These are phyloP conservation scores for Otatea glauca DNA, from an alignment of 176 grass and related monocot species.

Conservation along the genomic window DNA sequence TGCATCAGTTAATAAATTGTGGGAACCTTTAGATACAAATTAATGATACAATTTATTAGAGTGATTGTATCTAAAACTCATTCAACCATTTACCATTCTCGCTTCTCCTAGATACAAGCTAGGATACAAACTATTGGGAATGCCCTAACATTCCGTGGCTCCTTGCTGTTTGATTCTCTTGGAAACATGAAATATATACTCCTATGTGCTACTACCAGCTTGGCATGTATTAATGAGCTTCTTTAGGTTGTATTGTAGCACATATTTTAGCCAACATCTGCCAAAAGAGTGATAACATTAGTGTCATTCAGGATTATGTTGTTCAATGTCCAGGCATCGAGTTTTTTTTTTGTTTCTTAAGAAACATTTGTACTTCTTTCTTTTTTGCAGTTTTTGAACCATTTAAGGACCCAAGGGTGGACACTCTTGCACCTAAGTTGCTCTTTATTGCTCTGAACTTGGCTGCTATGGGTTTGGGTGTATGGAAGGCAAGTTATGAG, in stretches of 20 bases:
- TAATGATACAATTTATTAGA: too few species aligned
- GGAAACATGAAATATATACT: conserved; percentile 1
- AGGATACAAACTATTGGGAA: too few species aligned
- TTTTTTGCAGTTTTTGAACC: conserved; percentile 86
- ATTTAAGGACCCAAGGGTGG: conserved; percentile 87
- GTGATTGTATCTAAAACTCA: too few species aligned
- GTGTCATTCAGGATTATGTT: conserved; percentile 15
- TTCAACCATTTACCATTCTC: too few species aligned
- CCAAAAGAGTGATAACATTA: background rate
- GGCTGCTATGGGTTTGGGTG: conserved; percentile 77
- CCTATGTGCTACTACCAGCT: background rate
- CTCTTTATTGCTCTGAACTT: conserved; percentile 94
- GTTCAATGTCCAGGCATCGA: background rate
- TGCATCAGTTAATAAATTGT: too few species aligned
- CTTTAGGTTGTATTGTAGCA: background rate
- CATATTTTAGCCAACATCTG: background rate
- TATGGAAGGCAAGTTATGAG: conserved; percentile 79
- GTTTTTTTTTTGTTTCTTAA: background rate
- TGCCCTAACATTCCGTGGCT: background rate
- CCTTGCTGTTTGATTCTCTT: background rate
- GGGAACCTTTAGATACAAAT: too few species aligned
- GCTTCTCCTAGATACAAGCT: too few species aligned
- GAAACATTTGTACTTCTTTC: background rate
- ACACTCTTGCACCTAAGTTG: conserved; percentile 76
- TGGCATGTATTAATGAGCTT: background rate